A percentile compares a stretch with the other conserved stretches of the same genome.
Evolutionary conservation across 2,329 filamentous ascomycete species (phyloP).

Genomic region (Rhynchosporium graminicola): DNA sequence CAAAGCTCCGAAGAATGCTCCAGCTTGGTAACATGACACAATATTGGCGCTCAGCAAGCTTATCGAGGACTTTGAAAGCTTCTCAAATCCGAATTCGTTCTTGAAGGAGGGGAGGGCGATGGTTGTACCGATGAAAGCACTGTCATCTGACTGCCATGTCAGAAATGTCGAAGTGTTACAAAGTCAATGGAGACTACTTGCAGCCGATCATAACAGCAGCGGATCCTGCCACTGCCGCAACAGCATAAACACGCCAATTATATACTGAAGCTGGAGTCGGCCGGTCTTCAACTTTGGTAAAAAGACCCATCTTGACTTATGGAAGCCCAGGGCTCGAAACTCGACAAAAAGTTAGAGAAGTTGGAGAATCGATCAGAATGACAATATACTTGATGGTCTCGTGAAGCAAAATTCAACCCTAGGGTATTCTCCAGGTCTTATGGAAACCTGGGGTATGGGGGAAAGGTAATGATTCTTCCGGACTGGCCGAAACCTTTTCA

Average conservation of each 20-base stretch:
- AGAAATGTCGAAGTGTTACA: background rate
- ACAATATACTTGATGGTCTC: slow-evolving; percentile 15
- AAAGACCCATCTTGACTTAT: slow-evolving; percentile 42
- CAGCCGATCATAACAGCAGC: slow-evolving; percentile 56
- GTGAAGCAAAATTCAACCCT: slow-evolving; percentile 12
- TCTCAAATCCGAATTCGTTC: slow-evolving; percentile 64
- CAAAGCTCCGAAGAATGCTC: slow-evolving; percentile 79
- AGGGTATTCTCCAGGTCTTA: slow-evolving; percentile 19
- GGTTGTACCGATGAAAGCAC: slow-evolving; percentile 78
- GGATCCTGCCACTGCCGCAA: slow-evolving; percentile 56
- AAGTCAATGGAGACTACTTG: background rate
- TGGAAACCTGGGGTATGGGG: slow-evolving; percentile 23
- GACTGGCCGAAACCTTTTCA: background rate
- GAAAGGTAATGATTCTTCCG: slow-evolving; percentile 22
- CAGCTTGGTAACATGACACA: slow-evolving; percentile 79
- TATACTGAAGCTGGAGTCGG: slow-evolving; percentile 59
- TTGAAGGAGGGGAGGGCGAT: slow-evolving; percentile 69
- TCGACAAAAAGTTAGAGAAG: background rate
- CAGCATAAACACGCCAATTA: slow-evolving; percentile 61
- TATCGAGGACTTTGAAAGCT: slow-evolving; percentile 49
- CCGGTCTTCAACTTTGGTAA: slow-evolving; percentile 56
- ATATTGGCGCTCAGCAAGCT: slow-evolving; percentile 71
- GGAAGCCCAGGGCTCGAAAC: background rate
- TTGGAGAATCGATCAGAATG: background rate
- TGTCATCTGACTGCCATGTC: slow-evolving; percentile 49